Evolutionary conservation across 495 filamentous ascomycete genomes (phyloP), one percentile per base, ranked within the genome.

Genomic region (Penicillium bovifimosum): DNA sequence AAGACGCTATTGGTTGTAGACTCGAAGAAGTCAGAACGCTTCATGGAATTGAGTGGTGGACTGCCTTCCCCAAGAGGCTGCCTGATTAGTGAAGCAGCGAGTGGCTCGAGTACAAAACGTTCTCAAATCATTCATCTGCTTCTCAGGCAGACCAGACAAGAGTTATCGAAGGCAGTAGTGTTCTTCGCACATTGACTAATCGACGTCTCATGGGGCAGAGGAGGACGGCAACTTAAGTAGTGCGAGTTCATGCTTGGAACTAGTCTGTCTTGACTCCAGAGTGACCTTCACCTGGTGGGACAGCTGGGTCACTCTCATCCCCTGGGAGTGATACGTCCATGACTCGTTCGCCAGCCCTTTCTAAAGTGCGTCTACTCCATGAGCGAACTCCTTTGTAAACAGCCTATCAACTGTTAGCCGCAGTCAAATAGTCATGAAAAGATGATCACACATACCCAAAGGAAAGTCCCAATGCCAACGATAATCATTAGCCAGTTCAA

Each of bases 171-270:
- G 66, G 61, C 69, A 68, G 68, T 50, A 53, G 88, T 68, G 55
- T 76, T 96, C 77, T 96, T 76, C 87, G 91, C 90, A 93, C 84
- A 83, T 79, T 87, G 90, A 95, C 91, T 90, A 80, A 92, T 90
- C 81, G 83, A 79, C 87, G 90, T 81, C 74, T 78, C 83, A 92
- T 83, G 76, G 85, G 74, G 48, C 48, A 50, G 58, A 79, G 72
- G 76, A 74, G 63, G 74, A 81, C 88, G 90, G 76, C 86, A 95
- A 91, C 91, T 96, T 82, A 95, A 85, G 84, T 87, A 85, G 86
- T 91, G 89, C 89, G 67, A 62, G 20, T 36, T 41, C 28, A 24
- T 42, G 38, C 26, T 51, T 46, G 17, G 59, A 31, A 27, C 41
- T 40, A 45, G 32, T 55, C 24, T 36, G 16, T 9, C 14, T 36